Conservation (phyloP, 345 rosid species). For the Garcia nutans region DNA sequence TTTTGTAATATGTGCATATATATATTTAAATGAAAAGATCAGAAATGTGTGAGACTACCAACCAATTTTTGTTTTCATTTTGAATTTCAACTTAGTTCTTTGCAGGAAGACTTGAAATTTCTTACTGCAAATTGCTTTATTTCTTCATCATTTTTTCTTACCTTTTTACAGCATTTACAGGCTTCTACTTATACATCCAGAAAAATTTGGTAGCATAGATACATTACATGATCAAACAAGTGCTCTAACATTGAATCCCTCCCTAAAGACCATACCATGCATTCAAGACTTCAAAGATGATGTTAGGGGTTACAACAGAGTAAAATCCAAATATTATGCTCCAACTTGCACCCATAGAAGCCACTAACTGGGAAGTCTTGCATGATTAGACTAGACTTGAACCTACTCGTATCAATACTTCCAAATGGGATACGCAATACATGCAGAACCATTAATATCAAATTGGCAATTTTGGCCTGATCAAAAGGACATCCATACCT, state of each 20-base stretch:
- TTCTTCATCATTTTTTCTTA: too few relatives aligned
- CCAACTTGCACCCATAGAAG: conserved; percentile 1
- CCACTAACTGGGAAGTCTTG: background rate
- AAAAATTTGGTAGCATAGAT: background rate
- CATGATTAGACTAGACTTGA: background rate
- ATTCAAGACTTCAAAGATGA: background rate
- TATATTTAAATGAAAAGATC: too few relatives aligned
- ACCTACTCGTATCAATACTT: background rate
- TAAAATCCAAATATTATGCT: background rate
- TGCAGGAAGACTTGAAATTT: too few relatives aligned
- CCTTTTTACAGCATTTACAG: too few relatives aligned
- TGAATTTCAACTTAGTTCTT: too few relatives aligned
- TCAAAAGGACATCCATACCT: conserved; percentile 43
- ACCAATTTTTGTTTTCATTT: too few relatives aligned
- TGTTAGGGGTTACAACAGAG: background rate
- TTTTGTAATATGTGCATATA: too few relatives aligned
- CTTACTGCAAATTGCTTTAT: too few relatives aligned
- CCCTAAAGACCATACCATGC: background rate
- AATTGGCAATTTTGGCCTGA: background rate
- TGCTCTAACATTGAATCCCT: background rate
- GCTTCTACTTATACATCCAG: background rate
- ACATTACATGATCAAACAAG: background rate
- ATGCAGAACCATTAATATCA: conserved; percentile 1
- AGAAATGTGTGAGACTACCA: too few relatives aligned
- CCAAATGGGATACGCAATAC: background rate